Percentiles rank a stretch among this genome's conserved stretches.
phyloP scores from a whole-genome alignment of 306 rosid species.

The Albizia julibrissin region DNA sequence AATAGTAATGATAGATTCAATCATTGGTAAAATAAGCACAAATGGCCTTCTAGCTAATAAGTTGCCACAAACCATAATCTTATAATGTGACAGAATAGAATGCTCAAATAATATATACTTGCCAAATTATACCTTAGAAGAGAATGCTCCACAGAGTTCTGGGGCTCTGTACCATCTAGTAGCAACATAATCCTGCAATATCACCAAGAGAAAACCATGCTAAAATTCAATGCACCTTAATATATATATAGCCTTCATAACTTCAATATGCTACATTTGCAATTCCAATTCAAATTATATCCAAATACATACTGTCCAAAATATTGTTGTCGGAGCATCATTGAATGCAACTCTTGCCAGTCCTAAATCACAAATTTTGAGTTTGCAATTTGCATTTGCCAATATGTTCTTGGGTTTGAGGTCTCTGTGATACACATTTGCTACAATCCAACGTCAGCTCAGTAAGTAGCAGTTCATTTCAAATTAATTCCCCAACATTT shows the following conservation, averaged over 20 bases:
- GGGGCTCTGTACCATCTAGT: constrained; percentile 96
- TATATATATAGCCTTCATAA: background rate
- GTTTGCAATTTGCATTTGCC: constrained; percentile 92
- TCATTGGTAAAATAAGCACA: constrained; percentile 5
- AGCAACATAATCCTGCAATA: constrained; percentile 82
- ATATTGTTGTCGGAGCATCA: constrained; percentile 75
- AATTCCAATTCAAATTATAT: background rate
- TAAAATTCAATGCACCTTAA: constrained; percentile 4
- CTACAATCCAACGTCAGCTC: constrained; percentile 50
- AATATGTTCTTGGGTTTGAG: constrained; percentile 86
- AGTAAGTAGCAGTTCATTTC: constrained; percentile 12
- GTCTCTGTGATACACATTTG: constrained; percentile 90
- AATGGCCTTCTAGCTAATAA: constrained; percentile 8
- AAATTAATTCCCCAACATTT: background rate
- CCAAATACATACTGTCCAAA: constrained; percentile 78
- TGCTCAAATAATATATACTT: constrained; percentile 8
- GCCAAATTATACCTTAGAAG: constrained; percentile 56
- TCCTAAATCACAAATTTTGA: constrained; percentile 90
- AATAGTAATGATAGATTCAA: background rate
- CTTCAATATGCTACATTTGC: background rate
- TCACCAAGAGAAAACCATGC: constrained; percentile 18
- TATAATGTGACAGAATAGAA: background rate
- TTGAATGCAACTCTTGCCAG: constrained; percentile 85
- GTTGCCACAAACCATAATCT: background rate
- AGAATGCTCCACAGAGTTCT: constrained; percentile 84